Percentiles rank a stretch among this genome's conserved stretches.
phyloP scores from a whole-genome alignment of 345 rosid genomes.

The Moricandia moricandioides region DNA sequence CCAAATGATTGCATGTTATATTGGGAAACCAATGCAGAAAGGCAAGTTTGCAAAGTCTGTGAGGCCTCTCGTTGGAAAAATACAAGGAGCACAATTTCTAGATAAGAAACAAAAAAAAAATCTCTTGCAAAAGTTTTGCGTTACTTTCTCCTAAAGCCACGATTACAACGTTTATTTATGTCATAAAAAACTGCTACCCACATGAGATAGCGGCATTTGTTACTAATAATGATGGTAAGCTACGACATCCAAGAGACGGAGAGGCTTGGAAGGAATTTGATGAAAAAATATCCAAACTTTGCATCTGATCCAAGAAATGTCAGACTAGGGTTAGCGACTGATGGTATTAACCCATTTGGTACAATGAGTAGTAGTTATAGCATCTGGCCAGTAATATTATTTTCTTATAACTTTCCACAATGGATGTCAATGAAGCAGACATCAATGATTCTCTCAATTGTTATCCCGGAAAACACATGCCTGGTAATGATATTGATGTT shows the following conservation, averaged over 20 bases:
- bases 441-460: too few species aligned
- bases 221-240: not conserved
- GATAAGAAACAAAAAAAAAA: not conserved
- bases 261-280: not conserved
- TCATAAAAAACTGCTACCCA: not conserved
- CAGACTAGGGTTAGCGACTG: not conserved
- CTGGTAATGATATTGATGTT: not conserved
- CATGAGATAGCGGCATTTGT: not conserved
- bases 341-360: not conserved
- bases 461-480: too few species aligned
- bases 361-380: not conserved
- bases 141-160: not conserved
- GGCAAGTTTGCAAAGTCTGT: not conserved
- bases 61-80: not conserved
- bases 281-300: not conserved
- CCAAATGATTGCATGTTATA: not conserved
- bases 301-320: slow-evolving; percentile 7
- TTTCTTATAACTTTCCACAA: too few species aligned
- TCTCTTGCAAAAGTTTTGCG: not conserved
- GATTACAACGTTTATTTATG: not conserved
- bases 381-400: too few species aligned
- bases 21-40: not conserved
- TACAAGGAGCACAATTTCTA: not conserved
- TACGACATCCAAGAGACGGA: slow-evolving; percentile 11
- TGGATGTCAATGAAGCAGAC: too few species aligned